These are phyloP conservation scores for Zoysia pacifica DNA, from an alignment of 176 grass and related monocot species.

Conservation along the genomic window DNA sequence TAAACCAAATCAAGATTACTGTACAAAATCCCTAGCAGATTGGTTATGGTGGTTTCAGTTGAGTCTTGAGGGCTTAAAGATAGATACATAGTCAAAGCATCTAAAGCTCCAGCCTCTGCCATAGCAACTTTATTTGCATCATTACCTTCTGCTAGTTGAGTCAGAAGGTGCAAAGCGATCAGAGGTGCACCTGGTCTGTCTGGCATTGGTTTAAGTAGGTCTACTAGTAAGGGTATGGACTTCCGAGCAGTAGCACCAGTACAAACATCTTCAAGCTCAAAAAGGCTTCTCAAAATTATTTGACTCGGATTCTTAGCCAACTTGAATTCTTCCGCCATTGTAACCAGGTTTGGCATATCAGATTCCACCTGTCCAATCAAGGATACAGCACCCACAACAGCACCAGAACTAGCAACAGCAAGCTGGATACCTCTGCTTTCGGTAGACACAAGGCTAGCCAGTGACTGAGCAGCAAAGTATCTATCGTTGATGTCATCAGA, in stretches of 20 bases:
- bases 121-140: slow-evolving; percentile 82
- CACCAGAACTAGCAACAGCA: slow-evolving; percentile 88
- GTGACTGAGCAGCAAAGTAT: slow-evolving; percentile 90
- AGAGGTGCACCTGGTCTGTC: slow-evolving; percentile 93
- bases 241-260: slow-evolving; percentile 69
- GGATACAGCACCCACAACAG: slow-evolving; percentile 67
- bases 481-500: slow-evolving; percentile 68
- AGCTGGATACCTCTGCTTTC: slow-evolving; percentile 78
- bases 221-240: slow-evolving; percentile 90
- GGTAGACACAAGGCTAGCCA: slow-evolving; percentile 82
- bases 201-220: slow-evolving; percentile 91
- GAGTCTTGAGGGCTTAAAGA: slow-evolving; percentile 96
- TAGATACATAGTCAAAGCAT: slow-evolving; percentile 91
- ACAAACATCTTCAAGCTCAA: slow-evolving; percentile 81
- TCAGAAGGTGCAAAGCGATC: slow-evolving; percentile 86
- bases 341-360: slow-evolving; percentile 61
- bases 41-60: slow-evolving; percentile 84
- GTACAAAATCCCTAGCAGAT: slow-evolving; percentile 82
- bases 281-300: slow-evolving; percentile 71
- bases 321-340: slow-evolving; percentile 71
- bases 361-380: slow-evolving; percentile 85
- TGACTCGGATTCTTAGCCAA: slow-evolving; percentile 75
- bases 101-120: slow-evolving; percentile 84
- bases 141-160: slow-evolving; percentile 67
- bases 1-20: slow-evolving; percentile 79